These are phyloP conservation scores for Apophysomyces sp. DNA, from an alignment of 371 early-diverging fungal genomes.

Conservation along the genomic window DNA sequence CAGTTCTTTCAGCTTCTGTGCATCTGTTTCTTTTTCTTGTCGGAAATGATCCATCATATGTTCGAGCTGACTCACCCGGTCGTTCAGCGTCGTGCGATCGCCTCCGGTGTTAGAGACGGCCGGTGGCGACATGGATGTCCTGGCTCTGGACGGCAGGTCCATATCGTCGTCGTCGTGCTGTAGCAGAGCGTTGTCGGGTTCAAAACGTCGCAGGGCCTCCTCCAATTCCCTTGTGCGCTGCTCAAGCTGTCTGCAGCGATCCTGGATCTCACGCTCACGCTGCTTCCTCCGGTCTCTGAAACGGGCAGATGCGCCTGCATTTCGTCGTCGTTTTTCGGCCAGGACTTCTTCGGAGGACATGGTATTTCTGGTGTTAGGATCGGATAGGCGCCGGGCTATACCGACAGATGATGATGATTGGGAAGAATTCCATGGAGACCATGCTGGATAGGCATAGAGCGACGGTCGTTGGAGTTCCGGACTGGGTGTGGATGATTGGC, in stretches of 20 bases:
- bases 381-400: background rate
- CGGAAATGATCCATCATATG: constrained; percentile 31
- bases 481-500: background rate
- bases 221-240: constrained; percentile 41
- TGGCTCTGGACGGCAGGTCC: background rate
- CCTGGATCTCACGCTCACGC: constrained; percentile 52
- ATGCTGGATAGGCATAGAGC: background rate
- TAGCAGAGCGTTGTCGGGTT: constrained; percentile 27
- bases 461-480: background rate
- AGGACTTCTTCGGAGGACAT: constrained; percentile 41
- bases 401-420: background rate
- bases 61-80: constrained; percentile 41
- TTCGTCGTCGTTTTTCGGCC: constrained; percentile 60
- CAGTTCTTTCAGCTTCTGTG: constrained; percentile 27
- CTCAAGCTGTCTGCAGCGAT: constrained; percentile 52
- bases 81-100: constrained; percentile 15
- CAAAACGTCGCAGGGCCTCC: constrained; percentile 24
- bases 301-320: constrained; percentile 57
- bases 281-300: constrained; percentile 63
- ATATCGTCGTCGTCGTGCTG: background rate
- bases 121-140: background rate
- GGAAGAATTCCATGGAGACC: background rate
- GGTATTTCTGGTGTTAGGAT: background rate
- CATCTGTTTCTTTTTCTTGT: constrained; percentile 38
- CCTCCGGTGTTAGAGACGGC: background rate